phyloP scores from a whole-genome alignment of 139 green algal genomes.

The Coccomyxa sp. region DNA sequence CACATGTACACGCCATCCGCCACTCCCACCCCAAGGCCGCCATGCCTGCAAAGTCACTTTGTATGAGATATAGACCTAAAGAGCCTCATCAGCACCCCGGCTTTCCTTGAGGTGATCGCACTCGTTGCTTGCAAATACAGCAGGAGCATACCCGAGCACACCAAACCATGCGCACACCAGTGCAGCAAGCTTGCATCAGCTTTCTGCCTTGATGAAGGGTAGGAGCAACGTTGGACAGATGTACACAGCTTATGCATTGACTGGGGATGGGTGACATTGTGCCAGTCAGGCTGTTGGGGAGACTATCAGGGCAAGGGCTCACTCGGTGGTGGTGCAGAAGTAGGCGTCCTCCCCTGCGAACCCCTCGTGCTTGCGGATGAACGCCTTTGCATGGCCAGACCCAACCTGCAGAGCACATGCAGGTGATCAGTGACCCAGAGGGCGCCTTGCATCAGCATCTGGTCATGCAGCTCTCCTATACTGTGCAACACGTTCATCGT shows the following conservation, averaged over 20 bases:
- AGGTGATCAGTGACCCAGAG: no score
- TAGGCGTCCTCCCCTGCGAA: slow-evolving; percentile 87
- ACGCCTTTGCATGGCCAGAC: slow-evolving; percentile 49
- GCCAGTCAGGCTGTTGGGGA: no score
- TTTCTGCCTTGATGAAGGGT: no score
- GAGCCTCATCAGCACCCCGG: neutral
- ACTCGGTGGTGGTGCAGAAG: slow-evolving; percentile 57
- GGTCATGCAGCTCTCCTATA: no score
- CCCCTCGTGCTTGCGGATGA: slow-evolving; percentile 66
- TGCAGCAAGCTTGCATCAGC: no score
- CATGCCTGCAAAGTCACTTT: slow-evolving; percentile 32
- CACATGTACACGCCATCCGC: slow-evolving; percentile 93
- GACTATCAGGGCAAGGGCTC: no score
- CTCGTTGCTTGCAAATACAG: neutral
- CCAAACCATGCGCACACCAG: neutral
- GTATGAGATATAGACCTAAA: neutral
- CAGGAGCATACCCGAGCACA: neutral
- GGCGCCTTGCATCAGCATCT: no score
- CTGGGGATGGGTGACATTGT: no score
- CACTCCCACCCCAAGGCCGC: slow-evolving; percentile 79
- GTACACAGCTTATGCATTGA: no score
- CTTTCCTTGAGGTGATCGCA: neutral
- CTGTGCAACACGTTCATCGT: no score
- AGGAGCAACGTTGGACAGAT: no score
- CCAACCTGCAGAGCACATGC: no score